phyloP scores from a whole-genome alignment of 495 filamentous ascomycete species.

The Penicillium cataractarum region DNA sequence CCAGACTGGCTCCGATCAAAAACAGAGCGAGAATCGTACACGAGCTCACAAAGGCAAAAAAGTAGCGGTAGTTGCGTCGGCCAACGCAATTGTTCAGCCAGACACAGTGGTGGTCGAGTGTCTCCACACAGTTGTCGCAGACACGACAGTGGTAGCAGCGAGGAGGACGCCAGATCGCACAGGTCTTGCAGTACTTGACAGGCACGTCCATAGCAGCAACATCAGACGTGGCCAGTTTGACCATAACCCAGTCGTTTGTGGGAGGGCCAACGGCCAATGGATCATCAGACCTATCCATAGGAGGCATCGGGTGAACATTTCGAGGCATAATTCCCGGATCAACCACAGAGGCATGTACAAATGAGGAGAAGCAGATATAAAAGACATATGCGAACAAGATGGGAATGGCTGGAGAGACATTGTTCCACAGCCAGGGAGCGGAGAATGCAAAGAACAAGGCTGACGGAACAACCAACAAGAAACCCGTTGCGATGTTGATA shows the following conservation, averaged over 20 bases:
- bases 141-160: slow-evolving; percentile 94
- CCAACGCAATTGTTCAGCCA: slow-evolving; percentile 99
- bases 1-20: slow-evolving; percentile 73
- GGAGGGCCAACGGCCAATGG: slow-evolving; percentile 79
- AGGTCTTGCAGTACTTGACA: slow-evolving; percentile 96
- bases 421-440: slow-evolving; percentile 87
- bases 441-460: slow-evolving; percentile 85
- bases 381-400: slow-evolving; percentile 89
- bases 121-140: slow-evolving; percentile 96
- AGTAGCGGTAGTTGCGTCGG: slow-evolving; percentile 96
- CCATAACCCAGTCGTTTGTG: slow-evolving; percentile 87
- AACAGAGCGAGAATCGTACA: slow-evolving; percentile 76
- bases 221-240: slow-evolving; percentile 72
- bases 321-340: slow-evolving; percentile 92
- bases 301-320: slow-evolving; percentile 72
- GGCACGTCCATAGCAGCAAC: slow-evolving; percentile 94
- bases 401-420: slow-evolving; percentile 90
- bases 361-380: slow-evolving; percentile 88
- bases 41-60: slow-evolving; percentile 83
- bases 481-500: slow-evolving; percentile 86
- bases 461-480: slow-evolving; percentile 74
- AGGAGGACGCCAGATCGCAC: slow-evolving; percentile 94
- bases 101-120: slow-evolving; percentile 97
- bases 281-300: slow-evolving; percentile 64
- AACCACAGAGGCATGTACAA: slow-evolving; percentile 85